Conservation (phyloP, 2,329 filamentous ascomycete species). For the Trichophyton simii region DNA sequence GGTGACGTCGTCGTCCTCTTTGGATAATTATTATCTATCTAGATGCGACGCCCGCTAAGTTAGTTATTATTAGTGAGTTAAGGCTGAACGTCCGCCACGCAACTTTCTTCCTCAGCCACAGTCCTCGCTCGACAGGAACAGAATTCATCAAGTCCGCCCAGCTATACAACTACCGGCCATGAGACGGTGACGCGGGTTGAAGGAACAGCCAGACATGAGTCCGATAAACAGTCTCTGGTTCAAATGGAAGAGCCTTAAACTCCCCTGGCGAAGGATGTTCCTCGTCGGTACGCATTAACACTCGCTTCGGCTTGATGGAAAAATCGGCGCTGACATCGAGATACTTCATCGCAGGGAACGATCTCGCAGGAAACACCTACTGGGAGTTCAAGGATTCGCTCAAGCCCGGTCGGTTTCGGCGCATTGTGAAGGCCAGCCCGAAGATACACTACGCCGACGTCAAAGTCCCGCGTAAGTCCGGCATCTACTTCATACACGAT, state of each 20-base stretch:
- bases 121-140: background rate
- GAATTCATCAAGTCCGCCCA: background rate
- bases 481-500: background rate
- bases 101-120: conserved; percentile 5
- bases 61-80: background rate
- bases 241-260: conserved; percentile 49
- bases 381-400: conserved; percentile 53
- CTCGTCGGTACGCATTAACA: conserved; percentile 38
- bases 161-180: background rate
- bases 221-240: conserved; percentile 42
- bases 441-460: conserved; percentile 47
- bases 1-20: background rate
- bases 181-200: background rate
- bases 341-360: conserved; percentile 36
- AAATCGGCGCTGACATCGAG: background rate
- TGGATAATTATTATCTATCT: background rate
- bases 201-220: conserved; percentile 10
- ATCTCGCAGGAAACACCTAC: conserved; percentile 52
- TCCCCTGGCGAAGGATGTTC: conserved; percentile 51
- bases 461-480: conserved; percentile 43
- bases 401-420: conserved; percentile 41
- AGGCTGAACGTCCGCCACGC: background rate
- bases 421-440: conserved; percentile 46
- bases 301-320: background rate
- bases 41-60: background rate